phyloP scores from a whole-genome alignment of 441 rosid genomes.

The Corymbia citriodora region DNA sequence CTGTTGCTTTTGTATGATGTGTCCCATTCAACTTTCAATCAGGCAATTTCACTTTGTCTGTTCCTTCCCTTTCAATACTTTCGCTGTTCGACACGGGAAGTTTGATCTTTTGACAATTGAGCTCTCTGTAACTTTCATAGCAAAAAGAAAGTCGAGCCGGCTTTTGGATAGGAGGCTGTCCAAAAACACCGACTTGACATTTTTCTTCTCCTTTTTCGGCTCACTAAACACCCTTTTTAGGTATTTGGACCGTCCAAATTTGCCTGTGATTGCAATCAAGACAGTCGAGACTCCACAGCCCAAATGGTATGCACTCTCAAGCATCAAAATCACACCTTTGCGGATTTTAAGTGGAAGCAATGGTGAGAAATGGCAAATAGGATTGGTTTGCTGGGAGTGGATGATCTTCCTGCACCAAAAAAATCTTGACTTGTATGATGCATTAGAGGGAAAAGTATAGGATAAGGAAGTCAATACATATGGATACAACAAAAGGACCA shows the following conservation, averaged over 20 bases:
- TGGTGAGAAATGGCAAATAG: not conserved
- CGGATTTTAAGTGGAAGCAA: not conserved
- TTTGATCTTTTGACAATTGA: not conserved
- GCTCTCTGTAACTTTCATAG: not conserved
- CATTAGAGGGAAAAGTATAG: not conserved
- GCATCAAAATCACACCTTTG: not conserved
- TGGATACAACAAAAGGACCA: not conserved
- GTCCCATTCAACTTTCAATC: not conserved
- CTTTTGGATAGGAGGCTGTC: not conserved
- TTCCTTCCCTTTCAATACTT: not conserved
- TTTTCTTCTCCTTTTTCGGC: not conserved
- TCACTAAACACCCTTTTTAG: not conserved
- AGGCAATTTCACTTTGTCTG: not conserved
- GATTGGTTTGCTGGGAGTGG: not conserved
- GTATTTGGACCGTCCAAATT: not conserved
- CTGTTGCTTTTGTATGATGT: not conserved
- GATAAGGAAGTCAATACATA: not conserved
- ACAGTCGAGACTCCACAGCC: not conserved
- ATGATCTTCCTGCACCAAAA: not conserved
- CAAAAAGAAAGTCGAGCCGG: not conserved
- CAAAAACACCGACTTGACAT: not conserved
- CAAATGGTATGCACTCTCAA: not conserved
- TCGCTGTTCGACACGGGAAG: not conserved
- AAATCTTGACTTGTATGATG: not conserved
- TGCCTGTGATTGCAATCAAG: not conserved